Evolutionary conservation across 164 flowering plant genomes (phyloP).

Genomic region (Liriodendron chinense): DNA sequence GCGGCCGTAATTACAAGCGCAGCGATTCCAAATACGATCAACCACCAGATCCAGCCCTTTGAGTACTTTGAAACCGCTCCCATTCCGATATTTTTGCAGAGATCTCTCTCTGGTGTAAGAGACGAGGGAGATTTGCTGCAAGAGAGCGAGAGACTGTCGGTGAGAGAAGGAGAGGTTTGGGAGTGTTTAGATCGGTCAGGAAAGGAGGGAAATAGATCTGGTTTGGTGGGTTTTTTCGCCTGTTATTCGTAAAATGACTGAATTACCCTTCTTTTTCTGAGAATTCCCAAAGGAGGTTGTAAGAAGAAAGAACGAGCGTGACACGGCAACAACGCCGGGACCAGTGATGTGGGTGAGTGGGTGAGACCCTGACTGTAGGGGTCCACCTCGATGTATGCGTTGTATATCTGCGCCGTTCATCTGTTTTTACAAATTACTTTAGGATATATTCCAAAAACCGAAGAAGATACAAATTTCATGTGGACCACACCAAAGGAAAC

Average conservation of each 20-base stretch:
- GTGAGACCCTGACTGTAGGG: too few species aligned
- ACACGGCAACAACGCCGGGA: too few species aligned
- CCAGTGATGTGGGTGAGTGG: too few species aligned
- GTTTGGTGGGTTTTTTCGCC: neutral
- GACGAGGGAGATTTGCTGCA: neutral
- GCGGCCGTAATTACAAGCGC: slow-evolving; percentile 47
- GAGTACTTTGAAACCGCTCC: slow-evolving; percentile 38
- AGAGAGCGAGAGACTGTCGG: neutral
- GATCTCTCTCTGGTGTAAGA: neutral
- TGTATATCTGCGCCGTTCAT: too few species aligned
- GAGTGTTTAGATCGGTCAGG: neutral
- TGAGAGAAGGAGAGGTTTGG: neutral
- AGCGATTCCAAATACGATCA: slow-evolving; percentile 38
- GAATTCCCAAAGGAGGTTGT: too few species aligned
- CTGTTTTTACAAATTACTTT: too few species aligned
- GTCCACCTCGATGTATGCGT: too few species aligned
- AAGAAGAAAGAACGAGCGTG: too few species aligned
- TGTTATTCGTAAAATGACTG: neutral
- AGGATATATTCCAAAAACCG: too few species aligned
- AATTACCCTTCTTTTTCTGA: neutral
- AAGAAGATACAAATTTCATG: too few species aligned
- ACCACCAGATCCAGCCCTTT: slow-evolving; percentile 60
- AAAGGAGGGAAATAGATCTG: neutral
- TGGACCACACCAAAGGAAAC: too few species aligned
- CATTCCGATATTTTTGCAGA: slow-evolving; percentile 24